phyloP scores from a whole-genome alignment of 73 alveolate species.

The Symbiodinium natans region DNA sequence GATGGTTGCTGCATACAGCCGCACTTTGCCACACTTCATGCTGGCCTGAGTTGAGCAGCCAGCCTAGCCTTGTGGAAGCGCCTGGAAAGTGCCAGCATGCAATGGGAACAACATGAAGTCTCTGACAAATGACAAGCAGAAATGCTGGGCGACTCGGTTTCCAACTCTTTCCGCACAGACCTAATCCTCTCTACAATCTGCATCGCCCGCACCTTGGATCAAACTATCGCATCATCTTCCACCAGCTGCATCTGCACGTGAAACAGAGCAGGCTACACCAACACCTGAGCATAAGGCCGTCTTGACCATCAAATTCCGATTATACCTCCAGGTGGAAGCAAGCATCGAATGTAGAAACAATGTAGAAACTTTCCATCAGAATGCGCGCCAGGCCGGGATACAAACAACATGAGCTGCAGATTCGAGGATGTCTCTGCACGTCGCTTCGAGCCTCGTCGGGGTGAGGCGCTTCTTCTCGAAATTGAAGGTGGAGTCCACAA shows the following conservation, averaged over 20 bases:
- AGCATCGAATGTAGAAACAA: not conserved
- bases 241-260: not conserved
- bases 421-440: no score
- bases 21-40: not conserved
- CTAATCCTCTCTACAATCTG: conserved; percentile 98
- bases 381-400: no score
- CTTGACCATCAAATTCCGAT: conserved; percentile 97
- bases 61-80: conserved; percentile 90
- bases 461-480: conserved; percentile 99
- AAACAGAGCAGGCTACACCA: not conserved
- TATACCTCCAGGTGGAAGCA: conserved; percentile 96
- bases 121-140: no score
- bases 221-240: not conserved
- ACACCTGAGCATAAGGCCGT: conserved; percentile 89
- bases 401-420: not conserved
- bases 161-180: conserved; percentile 97
- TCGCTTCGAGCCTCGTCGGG: conserved; percentile 95
- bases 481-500: conserved; percentile 98
- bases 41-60: conserved; percentile 84
- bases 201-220: conserved; percentile 97
- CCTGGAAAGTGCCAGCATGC: no score
- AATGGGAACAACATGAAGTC: no score
- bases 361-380: no score
- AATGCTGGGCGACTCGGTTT: no score
- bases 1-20: not conserved